These are phyloP conservation scores for Populus trichocarpa DNA, from an alignment of 441 rosid species.

Conservation along the genomic window DNA sequence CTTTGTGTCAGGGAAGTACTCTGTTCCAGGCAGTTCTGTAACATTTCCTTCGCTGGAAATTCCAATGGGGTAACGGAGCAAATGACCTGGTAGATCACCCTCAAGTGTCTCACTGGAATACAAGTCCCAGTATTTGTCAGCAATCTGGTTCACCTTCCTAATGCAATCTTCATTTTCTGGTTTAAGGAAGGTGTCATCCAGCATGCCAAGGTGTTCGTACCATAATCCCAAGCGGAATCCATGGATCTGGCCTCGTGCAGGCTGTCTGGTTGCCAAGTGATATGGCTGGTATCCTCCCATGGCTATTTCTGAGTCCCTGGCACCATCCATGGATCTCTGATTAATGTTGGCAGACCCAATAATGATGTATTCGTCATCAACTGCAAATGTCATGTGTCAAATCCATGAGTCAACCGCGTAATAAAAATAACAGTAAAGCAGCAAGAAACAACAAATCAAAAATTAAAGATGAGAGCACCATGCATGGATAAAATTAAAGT, in stretches of 20 bases:
- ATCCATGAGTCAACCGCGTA: background rate
- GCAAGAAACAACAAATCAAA: background rate
- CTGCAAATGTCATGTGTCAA: conserved; percentile 39
- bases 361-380: conserved; percentile 94
- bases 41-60: conserved; percentile 64
- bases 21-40: conserved; percentile 64
- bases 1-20: conserved; percentile 90
- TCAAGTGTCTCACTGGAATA: conserved; percentile 82
- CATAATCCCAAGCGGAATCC: conserved; percentile 96
- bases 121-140: conserved; percentile 91
- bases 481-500: background rate
- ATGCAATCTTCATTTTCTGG: conserved; percentile 73
- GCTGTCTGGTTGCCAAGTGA: conserved; percentile 75
- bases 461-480: background rate
- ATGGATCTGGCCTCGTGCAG: conserved; percentile 93
- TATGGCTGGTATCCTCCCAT: conserved; percentile 98
- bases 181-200: conserved; percentile 66
- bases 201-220: conserved; percentile 98
- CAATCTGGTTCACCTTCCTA: conserved; percentile 63
- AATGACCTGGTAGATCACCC: conserved; percentile 87
- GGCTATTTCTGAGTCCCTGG: conserved; percentile 97
- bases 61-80: conserved; percentile 88
- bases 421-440: background rate
- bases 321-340: conserved; percentile 99
- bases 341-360: conserved; percentile 97